These are phyloP conservation scores for Aureobasidium sp. DNA, from an alignment of 2,329 filamentous ascomycete genomes.

Conservation along the genomic window DNA sequence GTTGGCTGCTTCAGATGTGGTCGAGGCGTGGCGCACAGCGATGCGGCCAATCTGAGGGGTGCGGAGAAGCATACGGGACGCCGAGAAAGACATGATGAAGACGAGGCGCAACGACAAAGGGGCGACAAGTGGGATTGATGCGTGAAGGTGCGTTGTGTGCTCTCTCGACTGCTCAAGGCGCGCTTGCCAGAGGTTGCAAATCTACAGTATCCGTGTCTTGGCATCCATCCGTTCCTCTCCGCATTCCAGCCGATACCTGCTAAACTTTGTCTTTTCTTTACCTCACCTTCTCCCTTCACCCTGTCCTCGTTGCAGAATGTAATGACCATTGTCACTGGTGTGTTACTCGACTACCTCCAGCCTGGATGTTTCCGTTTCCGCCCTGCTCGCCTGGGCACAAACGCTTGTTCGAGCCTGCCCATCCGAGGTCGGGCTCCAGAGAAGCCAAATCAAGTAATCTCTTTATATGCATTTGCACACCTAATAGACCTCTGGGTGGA, in stretches of 20 bases:
- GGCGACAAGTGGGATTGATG: not conserved
- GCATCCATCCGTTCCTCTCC: not conserved
- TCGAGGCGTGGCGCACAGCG: constrained; percentile 43
- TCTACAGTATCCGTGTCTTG: constrained; percentile 3
- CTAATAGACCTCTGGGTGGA: too few species aligned
- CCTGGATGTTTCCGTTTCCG: not conserved
- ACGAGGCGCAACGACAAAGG: constrained; percentile 1
- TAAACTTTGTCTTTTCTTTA: not conserved
- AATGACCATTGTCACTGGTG: not conserved
- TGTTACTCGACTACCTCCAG: not conserved
- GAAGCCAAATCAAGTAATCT: too few species aligned
- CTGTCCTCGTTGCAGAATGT: not conserved
- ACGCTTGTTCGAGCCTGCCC: not conserved
- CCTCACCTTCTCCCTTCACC: not conserved
- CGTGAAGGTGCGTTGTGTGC: constrained; percentile 8
- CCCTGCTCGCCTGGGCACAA: not conserved
- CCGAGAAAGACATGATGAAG: constrained; percentile 40
- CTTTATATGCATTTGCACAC: too few species aligned
- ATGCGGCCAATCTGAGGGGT: constrained; percentile 37
- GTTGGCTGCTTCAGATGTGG: constrained; percentile 40
- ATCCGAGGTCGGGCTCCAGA: not conserved
- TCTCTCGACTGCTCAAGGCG: constrained; percentile 9
- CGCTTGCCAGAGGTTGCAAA: constrained; percentile 12
- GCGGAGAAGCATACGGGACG: constrained; percentile 40
- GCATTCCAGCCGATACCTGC: not conserved